Base-by-base conservation (phyloP, 78 protist genomes). In the Pirum gemmata region DNA sequence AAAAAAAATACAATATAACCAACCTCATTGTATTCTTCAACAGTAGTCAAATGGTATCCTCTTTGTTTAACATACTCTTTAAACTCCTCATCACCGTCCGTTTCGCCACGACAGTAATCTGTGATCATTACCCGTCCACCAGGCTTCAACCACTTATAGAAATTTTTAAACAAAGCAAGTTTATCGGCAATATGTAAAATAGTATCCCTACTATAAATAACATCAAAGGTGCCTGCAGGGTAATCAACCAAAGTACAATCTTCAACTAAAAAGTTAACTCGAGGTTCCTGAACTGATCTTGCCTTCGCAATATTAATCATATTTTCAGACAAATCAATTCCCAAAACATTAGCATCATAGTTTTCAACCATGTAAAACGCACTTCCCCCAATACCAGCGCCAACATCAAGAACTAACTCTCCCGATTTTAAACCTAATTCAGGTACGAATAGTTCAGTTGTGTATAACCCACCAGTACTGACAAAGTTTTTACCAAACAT, bases 91-190 rank as follows among this genome's bases (percentile, higher is more conserved):
- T 27, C 27, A 27, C 27, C 37, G 74, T 27, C 27, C 74, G 27
- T 27, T 27, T 67, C 74, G 35, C 74, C 74, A 67, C 74, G 27
- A 27, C 74, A 67, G 74, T 67, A 67, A 27, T 67, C 74, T 27
- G 74, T n/a, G 74, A 67, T 67, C 74, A 67, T 27, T 27, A 67
- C 37, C 74, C 74, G 74, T n/a, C 74, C 74, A 67, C 74, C 74
- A 27, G 74, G 74, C 74, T 27, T 27, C 74, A 67, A 27, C 74
- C 74, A 67, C 27, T 27, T 67, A 27, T 67, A 27, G 74, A 67
- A 67, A 29, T 67, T 67, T 27, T 67, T 27, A 27, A 67, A 67
- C 74, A 67, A 67, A 27, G 27, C 74, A 27, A 29, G 74, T 27
- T 67, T 67, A 27, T 67, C 74, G 74, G 27, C 37, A 67, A 67